phyloP scores from a whole-genome alignment of 2,329 filamentous ascomycete species.

The Ophiocordyceps unilateralis region DNA sequence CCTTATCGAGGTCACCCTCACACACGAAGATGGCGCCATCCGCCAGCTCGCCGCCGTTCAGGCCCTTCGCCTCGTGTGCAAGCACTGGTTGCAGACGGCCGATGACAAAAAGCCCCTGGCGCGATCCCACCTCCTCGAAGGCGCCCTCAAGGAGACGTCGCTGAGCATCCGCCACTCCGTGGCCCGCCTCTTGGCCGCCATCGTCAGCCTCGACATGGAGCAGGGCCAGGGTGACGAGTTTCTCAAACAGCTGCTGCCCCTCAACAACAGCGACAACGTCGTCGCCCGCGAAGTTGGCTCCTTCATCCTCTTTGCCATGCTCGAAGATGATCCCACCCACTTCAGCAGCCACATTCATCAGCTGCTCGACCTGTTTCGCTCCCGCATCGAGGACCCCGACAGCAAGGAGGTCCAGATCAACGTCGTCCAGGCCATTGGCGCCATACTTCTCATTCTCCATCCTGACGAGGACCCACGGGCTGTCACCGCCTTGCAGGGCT shows the following conservation, averaged over 20 bases:
- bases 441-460: slow-evolving; percentile 74
- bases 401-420: slow-evolving; percentile 89
- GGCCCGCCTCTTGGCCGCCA: slow-evolving; percentile 71
- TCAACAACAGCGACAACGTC: slow-evolving; percentile 57
- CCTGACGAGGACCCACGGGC: slow-evolving; percentile 66
- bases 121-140: slow-evolving; percentile 67
- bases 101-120: slow-evolving; percentile 64
- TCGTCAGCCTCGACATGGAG: slow-evolving; percentile 67
- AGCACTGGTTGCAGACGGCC: slow-evolving; percentile 67
- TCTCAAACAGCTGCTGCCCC: slow-evolving; percentile 60
- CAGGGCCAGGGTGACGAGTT: slow-evolving; percentile 66
- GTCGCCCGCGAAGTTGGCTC: slow-evolving; percentile 77
- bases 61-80: slow-evolving; percentile 62
- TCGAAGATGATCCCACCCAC: slow-evolving; percentile 72
- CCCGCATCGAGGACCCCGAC: slow-evolving; percentile 77
- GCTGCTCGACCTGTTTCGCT: slow-evolving; percentile 68
- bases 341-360: slow-evolving; percentile 68
- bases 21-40: slow-evolving; percentile 53
- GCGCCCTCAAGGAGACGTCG: slow-evolving; percentile 63
- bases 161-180: slow-evolving; percentile 68
- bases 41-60: slow-evolving; percentile 88
- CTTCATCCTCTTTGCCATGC: slow-evolving; percentile 81
- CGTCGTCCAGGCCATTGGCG: slow-evolving; percentile 78
- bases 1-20: slow-evolving; percentile 76
- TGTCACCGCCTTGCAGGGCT: slow-evolving; percentile 57